phyloP scores from a whole-genome alignment of 768 basidiomycete species.

The Boletus eberwhitei region DNA sequence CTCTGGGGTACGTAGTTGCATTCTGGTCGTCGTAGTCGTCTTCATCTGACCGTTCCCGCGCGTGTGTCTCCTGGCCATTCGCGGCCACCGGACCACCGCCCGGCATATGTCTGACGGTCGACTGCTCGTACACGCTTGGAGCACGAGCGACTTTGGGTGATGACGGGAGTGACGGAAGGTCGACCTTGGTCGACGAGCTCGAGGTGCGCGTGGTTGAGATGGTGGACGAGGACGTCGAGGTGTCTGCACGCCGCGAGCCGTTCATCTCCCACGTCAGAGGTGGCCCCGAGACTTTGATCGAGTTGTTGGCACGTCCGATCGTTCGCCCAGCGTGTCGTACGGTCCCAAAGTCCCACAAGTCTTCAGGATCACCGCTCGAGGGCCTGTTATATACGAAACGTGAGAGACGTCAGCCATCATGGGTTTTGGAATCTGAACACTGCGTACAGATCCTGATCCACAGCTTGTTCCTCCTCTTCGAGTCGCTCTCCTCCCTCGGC shows the following conservation, averaged over 20 bases:
- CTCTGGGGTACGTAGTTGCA: constrained; percentile 44
- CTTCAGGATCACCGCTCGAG: constrained; percentile 61
- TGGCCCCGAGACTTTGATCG: constrained; percentile 59
- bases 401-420: not conserved
- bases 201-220: constrained; percentile 29
- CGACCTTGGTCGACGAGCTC: constrained; percentile 52
- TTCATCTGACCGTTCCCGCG: constrained; percentile 57
- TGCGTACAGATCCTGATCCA: constrained; percentile 61
- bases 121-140: constrained; percentile 49
- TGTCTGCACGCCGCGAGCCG: constrained; percentile 41
- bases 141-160: constrained; percentile 34
- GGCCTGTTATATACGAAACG: constrained; percentile 35
- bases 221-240: constrained; percentile 41
- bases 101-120: constrained; percentile 64
- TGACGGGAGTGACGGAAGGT: constrained; percentile 58
- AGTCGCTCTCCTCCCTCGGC: constrained; percentile 78
- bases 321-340: constrained; percentile 75
- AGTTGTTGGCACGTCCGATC: constrained; percentile 60
- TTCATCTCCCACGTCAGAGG: constrained; percentile 82
- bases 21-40: constrained; percentile 64
- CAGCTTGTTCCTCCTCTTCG: constrained; percentile 67
- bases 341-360: constrained; percentile 98
- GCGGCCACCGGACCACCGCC: constrained; percentile 18
- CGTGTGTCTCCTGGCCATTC: constrained; percentile 32
- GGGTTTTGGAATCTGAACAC: not conserved